A percentile compares a stretch with the other conserved stretches of the same genome.
These are phyloP conservation scores for Euphorbia peplus DNA, from an alignment of 345 rosid species.

Conservation along the genomic window DNA sequence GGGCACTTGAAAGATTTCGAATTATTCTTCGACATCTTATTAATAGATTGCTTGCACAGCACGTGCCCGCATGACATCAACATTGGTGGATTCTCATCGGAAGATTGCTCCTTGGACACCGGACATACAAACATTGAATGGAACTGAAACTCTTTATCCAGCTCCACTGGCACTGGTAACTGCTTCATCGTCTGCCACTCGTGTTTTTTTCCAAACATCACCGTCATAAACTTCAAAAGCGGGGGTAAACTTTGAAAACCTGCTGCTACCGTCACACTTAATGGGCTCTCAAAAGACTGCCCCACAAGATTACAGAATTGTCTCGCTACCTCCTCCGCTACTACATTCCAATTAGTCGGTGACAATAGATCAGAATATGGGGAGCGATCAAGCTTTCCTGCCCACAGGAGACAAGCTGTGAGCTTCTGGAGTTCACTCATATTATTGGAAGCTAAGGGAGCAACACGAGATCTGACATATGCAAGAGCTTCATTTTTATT, in stretches of 20 bases:
- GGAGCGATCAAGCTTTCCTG: slow-evolving; percentile 38
- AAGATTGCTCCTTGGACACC: slow-evolving; percentile 60
- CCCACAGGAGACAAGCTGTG: slow-evolving; percentile 46
- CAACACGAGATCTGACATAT: slow-evolving; percentile 48
- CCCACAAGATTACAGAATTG: slow-evolving; percentile 53
- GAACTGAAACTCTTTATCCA: slow-evolving; percentile 56
- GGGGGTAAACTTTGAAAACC: slow-evolving; percentile 58
- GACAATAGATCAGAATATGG: slow-evolving; percentile 53
- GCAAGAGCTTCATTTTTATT: slow-evolving; percentile 50
- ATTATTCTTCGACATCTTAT: slow-evolving; percentile 49
- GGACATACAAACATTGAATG: slow-evolving; percentile 73
- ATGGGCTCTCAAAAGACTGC: slow-evolving; percentile 48
- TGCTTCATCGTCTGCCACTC: slow-evolving; percentile 63
- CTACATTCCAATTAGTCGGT: slow-evolving; percentile 36
- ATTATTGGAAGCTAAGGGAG: slow-evolving; percentile 36
- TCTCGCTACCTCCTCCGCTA: slow-evolving; percentile 43
- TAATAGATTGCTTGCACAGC: slow-evolving; percentile 54
- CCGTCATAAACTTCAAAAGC: slow-evolving; percentile 53
- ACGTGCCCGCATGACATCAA: slow-evolving; percentile 71
- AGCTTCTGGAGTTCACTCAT: slow-evolving; percentile 49
- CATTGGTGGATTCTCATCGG: slow-evolving; percentile 65
- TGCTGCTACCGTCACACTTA: slow-evolving; percentile 49
- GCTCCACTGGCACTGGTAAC: slow-evolving; percentile 61
- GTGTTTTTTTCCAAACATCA: slow-evolving; percentile 57
- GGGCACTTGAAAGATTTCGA: slow-evolving; percentile 59